Evolutionary conservation across 2,329 filamentous ascomycete genomes (phyloP), one percentile per base, ranked within the genome.

Genomic region (Madurella fahalii): DNA sequence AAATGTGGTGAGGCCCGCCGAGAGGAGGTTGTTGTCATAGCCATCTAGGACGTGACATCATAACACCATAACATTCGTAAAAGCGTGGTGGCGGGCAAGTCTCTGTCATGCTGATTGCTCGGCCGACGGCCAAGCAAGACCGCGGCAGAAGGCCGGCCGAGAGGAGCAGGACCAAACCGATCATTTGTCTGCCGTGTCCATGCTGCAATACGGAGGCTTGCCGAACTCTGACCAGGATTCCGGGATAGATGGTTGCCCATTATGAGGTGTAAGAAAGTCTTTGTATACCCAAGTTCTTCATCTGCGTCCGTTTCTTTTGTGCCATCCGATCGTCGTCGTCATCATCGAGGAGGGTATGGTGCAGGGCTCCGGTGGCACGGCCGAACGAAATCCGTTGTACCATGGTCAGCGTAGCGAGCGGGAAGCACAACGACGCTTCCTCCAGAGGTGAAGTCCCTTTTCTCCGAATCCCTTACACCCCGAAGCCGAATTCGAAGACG

Each of bases 31-130:
- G 39, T 55, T 62, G 62, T 63, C 61, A 63, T 64, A 60, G 58
- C 59, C 58, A 58, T 65, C 62, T 64, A 63, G 56, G 63, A 65
- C 63, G 57, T 65, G 61, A 64, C 63, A 52, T 65, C 63, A 59
- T 65, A 63, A 64, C 57, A 62, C 61, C 63, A 57, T 65, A 63
- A 65, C 60, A 64, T 59, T 65, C 63, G 47, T 64, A 59, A 62
- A 60, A 54, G 57, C 57, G 47, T 54, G 53, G 55, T 43, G 46
- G 48, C 44, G 45, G 52, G 50, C 49, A 42, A 49, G 53, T 47
- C 40, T 40, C 49, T 52, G 42, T 47, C 20, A 32, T 9, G 32
- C 45, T 44, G 42, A 42, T 49, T 16, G 39, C 18, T 31, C 34
- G 39, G 16, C 16, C 8, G 37, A 40, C 9, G 20, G 41, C 31